These are phyloP conservation scores for Diplocarpon mali DNA, from an alignment of 2,329 filamentous ascomycete species.

Conservation along the genomic window DNA sequence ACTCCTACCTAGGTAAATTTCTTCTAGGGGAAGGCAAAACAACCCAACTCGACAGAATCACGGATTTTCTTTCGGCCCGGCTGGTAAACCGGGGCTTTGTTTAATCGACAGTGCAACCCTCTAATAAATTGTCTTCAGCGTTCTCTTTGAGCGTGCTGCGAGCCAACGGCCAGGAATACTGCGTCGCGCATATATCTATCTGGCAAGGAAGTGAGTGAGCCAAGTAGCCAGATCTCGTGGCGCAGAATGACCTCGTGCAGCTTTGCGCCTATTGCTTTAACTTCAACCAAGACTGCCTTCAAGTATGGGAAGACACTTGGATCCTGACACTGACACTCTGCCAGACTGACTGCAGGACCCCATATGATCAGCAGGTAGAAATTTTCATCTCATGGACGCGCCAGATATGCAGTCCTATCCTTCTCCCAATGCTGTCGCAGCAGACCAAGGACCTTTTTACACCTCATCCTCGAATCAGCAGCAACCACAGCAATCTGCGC, in stretches of 20 bases:
- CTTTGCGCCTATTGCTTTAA: conserved; percentile 3
- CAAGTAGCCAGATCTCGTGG: conserved; percentile 9
- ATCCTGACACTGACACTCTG: conserved; percentile 18
- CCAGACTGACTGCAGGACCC: conserved; percentile 9
- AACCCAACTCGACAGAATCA: too few relatives aligned
- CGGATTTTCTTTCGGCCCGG: neutral
- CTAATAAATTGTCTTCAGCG: neutral
- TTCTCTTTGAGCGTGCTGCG: conserved; percentile 2
- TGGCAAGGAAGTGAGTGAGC: conserved; percentile 16
- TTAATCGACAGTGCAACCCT: too few relatives aligned
- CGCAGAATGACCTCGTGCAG: conserved; percentile 8
- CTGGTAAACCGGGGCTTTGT: too few relatives aligned
- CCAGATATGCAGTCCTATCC: conserved; percentile 26
- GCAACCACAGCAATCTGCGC: conserved; percentile 20
- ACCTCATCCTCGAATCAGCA: conserved; percentile 13
- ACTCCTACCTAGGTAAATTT: too few relatives aligned
- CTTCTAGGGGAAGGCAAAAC: too few relatives aligned
- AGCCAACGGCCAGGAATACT: conserved; percentile 1
- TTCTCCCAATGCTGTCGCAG: conserved; percentile 22
- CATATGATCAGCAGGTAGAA: too few relatives aligned
- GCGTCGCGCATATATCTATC: conserved; percentile 7
- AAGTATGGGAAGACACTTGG: conserved; percentile 9
- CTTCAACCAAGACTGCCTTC: conserved; percentile 1
- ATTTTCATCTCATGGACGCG: conserved; percentile 16
- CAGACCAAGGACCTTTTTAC: conserved; percentile 25